Base-by-base conservation (phyloP, 106 monocot species). In the Acanthochlamys bracteata region DNA sequence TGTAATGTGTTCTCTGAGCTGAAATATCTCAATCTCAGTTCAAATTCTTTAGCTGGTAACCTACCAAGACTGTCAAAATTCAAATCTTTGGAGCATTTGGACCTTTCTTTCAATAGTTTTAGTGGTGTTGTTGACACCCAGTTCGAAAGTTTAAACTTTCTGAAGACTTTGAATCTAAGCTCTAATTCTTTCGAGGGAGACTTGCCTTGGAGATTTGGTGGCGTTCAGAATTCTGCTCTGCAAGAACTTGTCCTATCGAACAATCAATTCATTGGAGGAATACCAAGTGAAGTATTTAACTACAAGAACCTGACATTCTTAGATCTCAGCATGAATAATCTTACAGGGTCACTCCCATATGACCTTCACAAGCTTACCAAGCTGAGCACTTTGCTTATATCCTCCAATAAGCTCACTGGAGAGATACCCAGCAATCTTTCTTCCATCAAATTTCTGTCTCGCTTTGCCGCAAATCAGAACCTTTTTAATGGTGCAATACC, bases 391-490 rank as follows among this genome's bases (percentile, higher is more conserved):
- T 70, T 84, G 0, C 51, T 84, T 26, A 54, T 84, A 6, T 76
- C 76, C 51, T 43, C 66, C 45, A 84, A 84, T 68, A 10, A 47
- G 7, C 67, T 84, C 24, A 21, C 3, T 25, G 84, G 80, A 13
- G 19, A 7, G 0, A 64, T 84, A 14, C 76, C 80, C 0, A 11
- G 0, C 4, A 71, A 12, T 2, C 14, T 84, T 27, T 62, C 80
- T 0, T 49, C 20, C 13, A 58, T 80, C 9, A 56, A 10, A 21
- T 71, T 13, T 7, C 63, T 84, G 1, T 43, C 39, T 7, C 51
- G 76, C 17, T 84, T 84, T 24, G 76, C 73, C 21, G 84, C 84
- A 7, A 67, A 80, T 25, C 65, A 67, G 58, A 84, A 84, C 73
- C 17, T 40, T 0, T 80, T 84, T 23, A 53, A 0, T 16, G 80